A percentile compares a stretch with the other conserved stretches of the same genome.
Evolutionary conservation across 495 filamentous ascomycete species (phyloP).

Genomic region (Articulospora tetracladia): DNA sequence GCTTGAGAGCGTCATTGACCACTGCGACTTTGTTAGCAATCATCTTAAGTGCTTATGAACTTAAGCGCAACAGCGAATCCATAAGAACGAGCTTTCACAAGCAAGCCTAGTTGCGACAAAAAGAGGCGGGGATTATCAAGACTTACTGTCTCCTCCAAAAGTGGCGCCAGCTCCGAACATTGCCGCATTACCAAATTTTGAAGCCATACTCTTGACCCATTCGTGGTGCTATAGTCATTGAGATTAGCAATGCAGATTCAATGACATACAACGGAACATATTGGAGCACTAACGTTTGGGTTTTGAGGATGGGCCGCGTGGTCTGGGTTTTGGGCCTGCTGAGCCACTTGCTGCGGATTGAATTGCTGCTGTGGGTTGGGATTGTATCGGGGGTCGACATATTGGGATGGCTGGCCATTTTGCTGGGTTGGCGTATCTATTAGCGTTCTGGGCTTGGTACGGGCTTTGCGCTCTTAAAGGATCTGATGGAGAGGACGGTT

Average conservation of each 20-base stretch:
- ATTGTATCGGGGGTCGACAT: slow-evolving; percentile 28
- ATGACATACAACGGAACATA: background rate
- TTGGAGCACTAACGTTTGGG: slow-evolving; percentile 16
- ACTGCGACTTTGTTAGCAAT: background rate
- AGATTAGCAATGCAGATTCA: background rate
- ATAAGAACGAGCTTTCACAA: too few species aligned
- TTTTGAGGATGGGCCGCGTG: slow-evolving; percentile 30
- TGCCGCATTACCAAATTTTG: slow-evolving; percentile 29
- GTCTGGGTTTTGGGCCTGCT: slow-evolving; percentile 28
- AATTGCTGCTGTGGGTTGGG: slow-evolving; percentile 16
- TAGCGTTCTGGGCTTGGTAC: background rate
- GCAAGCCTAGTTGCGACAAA: too few species aligned
- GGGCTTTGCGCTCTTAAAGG: too few species aligned
- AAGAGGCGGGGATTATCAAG: background rate
- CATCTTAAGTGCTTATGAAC: too few species aligned
- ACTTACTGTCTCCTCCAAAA: slow-evolving; percentile 24
- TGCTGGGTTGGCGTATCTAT: slow-evolving; percentile 16
- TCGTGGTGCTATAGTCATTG: slow-evolving; percentile 23
- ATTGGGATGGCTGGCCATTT: slow-evolving; percentile 23
- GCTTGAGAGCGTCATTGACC: background rate
- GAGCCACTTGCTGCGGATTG: slow-evolving; percentile 19
- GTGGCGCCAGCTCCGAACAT: slow-evolving; percentile 32
- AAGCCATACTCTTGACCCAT: slow-evolving; percentile 28
- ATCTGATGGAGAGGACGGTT: too few species aligned
- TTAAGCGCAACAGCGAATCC: too few species aligned